Conservation (phyloP, 345 rosid species). For the Eucalyptus cladocalyx region DNA sequence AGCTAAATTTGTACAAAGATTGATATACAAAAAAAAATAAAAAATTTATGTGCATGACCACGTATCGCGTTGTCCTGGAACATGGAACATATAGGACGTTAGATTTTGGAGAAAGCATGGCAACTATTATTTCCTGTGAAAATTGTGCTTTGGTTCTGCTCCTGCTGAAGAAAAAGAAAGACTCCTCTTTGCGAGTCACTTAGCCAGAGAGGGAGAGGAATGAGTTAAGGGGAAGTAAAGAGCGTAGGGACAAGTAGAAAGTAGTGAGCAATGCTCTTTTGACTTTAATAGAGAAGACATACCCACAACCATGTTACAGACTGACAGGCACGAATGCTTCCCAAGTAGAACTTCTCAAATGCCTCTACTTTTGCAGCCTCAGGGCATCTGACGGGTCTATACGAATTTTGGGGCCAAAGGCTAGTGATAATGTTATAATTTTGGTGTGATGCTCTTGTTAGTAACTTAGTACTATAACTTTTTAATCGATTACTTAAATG, state of each 20-base stretch:
- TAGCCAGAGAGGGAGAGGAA: not conserved
- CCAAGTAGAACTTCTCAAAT: not conserved
- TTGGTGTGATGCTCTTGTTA: accelerated
- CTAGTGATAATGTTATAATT: not conserved
- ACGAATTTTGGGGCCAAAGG: not conserved
- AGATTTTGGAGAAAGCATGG: not conserved
- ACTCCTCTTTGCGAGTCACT: not conserved
- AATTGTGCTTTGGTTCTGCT: not conserved
- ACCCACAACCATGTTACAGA: not conserved
- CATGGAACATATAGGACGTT: not conserved
- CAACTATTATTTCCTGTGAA: not conserved
- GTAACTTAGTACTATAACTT: not conserved
- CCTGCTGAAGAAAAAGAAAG: not conserved
- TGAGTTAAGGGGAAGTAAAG: not conserved
- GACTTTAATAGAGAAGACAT: not conserved
- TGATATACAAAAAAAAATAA: not conserved
- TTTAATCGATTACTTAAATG: not conserved
- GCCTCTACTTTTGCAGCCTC: not conserved
- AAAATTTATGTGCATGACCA: not conserved
- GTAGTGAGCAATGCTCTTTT: not conserved
- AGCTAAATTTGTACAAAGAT: not conserved
- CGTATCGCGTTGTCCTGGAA: not conserved
- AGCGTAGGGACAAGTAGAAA: not conserved
- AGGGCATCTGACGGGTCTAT: not conserved
- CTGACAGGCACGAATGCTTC: not conserved